phyloP scores from a whole-genome alignment of 2,329 filamentous ascomycete genomes.

The Aspergillus costaricaensis region DNA sequence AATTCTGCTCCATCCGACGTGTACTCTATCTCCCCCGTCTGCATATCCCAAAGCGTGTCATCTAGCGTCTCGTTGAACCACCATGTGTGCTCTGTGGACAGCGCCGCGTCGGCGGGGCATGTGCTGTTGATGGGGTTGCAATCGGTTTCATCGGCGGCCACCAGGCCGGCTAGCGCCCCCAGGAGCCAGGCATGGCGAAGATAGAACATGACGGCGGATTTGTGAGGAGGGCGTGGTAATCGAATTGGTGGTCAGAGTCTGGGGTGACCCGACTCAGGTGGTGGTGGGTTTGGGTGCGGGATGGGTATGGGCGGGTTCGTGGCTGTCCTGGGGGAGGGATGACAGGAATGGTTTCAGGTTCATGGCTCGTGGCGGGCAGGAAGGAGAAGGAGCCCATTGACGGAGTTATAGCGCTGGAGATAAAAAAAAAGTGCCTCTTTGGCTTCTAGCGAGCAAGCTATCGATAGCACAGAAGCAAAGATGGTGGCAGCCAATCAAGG shows the following conservation, averaged over 20 bases:
- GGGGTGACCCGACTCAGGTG: neutral
- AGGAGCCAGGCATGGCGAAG: neutral
- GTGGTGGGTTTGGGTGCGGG: neutral
- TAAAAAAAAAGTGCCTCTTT: neutral
- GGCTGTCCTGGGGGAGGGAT: neutral
- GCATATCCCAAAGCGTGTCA: neutral
- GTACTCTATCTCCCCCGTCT: neutral
- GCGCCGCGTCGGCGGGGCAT: constrained; percentile 1
- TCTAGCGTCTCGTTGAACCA: neutral
- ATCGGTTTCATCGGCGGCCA: neutral
- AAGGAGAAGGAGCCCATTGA: neutral
- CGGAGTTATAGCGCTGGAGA: neutral
- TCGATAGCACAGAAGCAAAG: neutral
- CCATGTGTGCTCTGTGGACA: constrained; percentile 3
- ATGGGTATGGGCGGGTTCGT: neutral
- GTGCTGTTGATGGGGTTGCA: constrained; percentile 4
- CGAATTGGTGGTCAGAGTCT: too few relatives aligned
- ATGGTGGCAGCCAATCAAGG: neutral
- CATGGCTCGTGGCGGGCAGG: neutral
- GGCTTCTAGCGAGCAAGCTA: neutral
- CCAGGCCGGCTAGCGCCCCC: neutral
- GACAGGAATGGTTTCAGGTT: neutral
- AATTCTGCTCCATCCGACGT: neutral
- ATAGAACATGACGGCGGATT: neutral
- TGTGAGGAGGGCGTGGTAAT: too few relatives aligned